Base-by-base conservation (phyloP, 192 early-diverging fungal species). In the Umbelopsis vinacea region DNA sequence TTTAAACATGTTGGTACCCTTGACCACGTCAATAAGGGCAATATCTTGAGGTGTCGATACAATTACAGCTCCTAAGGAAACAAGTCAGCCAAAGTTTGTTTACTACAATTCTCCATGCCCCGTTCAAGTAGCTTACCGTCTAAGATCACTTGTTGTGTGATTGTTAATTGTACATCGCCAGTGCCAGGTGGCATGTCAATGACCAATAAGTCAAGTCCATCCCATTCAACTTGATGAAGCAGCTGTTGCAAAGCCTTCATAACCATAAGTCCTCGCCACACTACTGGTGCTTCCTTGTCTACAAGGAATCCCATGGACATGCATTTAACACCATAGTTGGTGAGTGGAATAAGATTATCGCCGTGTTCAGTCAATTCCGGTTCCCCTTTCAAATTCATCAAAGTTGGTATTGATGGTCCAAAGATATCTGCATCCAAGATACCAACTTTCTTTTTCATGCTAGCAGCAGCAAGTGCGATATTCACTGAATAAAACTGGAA, bases 301-400 rank as follows among this genome's bases (percentile, higher is more conserved):
- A 95, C 85, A 60, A 97, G 72, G 75, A 96, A 97, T 21, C 95
- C 95, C 89, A 96, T 96, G 0, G 92, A 93, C 94, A 97, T 97
- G 68, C 89, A 89, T 63, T 93, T 86, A 8, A 97, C 87, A 22
- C 95, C 95, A 85, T 95, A 95, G 73, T 96, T 96, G 22, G 76
- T 77, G 24, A 95, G 70, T 1, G 95, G 95, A 10, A 88, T 79
- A 23, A 97, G 72, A 9, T 79, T 80, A 69, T 84, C 85, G 46
- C 89, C 83, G 72, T 86, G 75, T 53, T 85, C 85, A 19, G 85
- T 81, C 24, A 88, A 78, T 10, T 91, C 85, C 8, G 93, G 93
- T 75, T 92, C 85, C 0, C 89, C 91, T 57, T 81, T 79, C 60
- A 97, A 81, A 55, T 93, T 93, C 90, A 97, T 92, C 76, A 97